Percentiles rank a stretch among this genome's conserved stretches.
These are phyloP conservation scores for Calonectria montana DNA, from an alignment of 2,329 filamentous ascomycete genomes.

Conservation along the genomic window DNA sequence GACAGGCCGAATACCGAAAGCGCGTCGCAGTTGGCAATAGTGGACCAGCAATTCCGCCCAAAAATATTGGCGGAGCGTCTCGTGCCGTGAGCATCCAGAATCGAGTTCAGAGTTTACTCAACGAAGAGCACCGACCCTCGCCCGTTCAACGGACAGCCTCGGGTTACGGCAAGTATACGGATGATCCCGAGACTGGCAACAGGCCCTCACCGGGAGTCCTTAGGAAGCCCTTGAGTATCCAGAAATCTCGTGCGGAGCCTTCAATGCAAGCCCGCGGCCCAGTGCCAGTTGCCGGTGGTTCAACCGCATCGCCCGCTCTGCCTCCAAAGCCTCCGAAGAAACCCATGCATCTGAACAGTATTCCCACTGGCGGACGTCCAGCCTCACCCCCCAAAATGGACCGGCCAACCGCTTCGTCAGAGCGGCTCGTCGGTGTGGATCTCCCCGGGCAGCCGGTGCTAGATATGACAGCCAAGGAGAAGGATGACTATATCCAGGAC, in stretches of 20 bases:
- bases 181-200: conserved; percentile 54
- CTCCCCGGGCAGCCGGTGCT: conserved; percentile 61
- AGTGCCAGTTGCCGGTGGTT: not conserved
- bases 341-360: conserved; percentile 69
- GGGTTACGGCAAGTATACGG: conserved; percentile 90
- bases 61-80: conserved; percentile 68
- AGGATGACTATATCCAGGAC: conserved; percentile 73
- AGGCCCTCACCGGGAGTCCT: conserved; percentile 58
- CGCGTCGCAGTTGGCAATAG: conserved; percentile 68
- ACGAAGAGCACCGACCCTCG: conserved; percentile 75
- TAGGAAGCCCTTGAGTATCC: conserved; percentile 61
- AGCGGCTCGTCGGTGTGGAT: conserved; percentile 58
- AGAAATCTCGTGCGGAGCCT: conserved; percentile 45
- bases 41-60: conserved; percentile 57
- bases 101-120: conserved; percentile 86
- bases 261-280: conserved; percentile 38
- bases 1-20: conserved; percentile 87
- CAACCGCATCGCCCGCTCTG: conserved; percentile 39
- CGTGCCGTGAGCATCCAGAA: conserved; percentile 90
- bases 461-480: conserved; percentile 68
- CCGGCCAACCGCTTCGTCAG: conserved; percentile 39
- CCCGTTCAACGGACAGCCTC: conserved; percentile 78
- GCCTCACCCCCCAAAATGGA: conserved; percentile 59
- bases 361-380: conserved; percentile 57
- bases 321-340: conserved; percentile 60